Percentiles rank a stretch among this genome's conserved stretches.
Evolutionary conservation across 169 alveolate species (phyloP).

Genomic region (Perkinsus chesapeaki): DNA sequence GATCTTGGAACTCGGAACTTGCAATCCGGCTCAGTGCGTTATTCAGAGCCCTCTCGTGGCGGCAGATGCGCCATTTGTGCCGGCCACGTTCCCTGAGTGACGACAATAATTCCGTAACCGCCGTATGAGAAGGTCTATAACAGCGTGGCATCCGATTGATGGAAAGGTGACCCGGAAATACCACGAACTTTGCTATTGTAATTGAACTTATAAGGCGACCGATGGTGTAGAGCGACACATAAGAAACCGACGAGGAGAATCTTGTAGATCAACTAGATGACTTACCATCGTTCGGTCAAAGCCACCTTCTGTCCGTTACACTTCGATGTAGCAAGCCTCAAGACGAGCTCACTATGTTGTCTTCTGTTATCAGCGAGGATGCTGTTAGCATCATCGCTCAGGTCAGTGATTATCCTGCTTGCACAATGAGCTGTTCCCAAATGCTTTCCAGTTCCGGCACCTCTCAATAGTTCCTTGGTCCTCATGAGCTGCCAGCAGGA

Average conservation of each 20-base stretch:
- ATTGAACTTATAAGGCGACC: too few species aligned
- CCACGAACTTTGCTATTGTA: too few species aligned
- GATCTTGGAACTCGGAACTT: not conserved
- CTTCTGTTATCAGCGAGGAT: not conserved
- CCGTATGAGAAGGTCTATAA: too few species aligned
- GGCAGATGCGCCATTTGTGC: not conserved
- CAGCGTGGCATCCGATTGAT: too few species aligned
- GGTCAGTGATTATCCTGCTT: not conserved
- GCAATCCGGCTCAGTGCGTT: not conserved
- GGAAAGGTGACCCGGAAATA: too few species aligned
- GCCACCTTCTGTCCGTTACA: not conserved
- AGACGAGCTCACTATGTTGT: not conserved
- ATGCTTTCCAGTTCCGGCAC: too few species aligned
- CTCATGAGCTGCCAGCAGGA: not conserved
- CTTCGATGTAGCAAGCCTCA: not conserved
- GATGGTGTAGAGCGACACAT: too few species aligned
- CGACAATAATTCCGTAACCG: not conserved
- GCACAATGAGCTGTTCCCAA: too few species aligned
- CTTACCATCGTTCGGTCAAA: not conserved
- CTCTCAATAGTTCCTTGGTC: not conserved
- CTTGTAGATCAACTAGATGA: not conserved
- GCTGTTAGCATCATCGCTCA: not conserved
- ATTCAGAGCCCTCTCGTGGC: not conserved
- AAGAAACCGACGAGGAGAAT: too few species aligned
- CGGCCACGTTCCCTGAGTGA: not conserved